phyloP scores from a whole-genome alignment of 805 yeast genomes.

The Ogataea pignaliae region DNA sequence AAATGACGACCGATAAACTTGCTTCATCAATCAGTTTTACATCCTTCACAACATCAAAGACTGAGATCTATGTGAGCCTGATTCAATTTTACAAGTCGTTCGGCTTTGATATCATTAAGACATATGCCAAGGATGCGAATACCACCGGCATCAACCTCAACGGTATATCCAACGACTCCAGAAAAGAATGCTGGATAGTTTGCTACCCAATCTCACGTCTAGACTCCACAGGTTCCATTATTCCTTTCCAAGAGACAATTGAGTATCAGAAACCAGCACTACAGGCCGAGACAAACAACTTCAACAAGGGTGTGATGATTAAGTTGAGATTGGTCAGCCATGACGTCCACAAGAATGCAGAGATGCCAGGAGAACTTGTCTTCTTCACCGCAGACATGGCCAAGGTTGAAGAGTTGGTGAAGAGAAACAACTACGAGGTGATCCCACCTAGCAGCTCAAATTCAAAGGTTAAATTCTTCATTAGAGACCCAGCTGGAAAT shows the following conservation, averaged over 20 bases:
- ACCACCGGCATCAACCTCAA: constrained; percentile 29
- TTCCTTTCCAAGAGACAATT: constrained; percentile 36
- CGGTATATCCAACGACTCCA: constrained; percentile 63
- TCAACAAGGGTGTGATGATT: constrained; percentile 39
- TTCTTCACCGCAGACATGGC: constrained; percentile 39
- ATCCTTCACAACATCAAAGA: constrained; percentile 55
- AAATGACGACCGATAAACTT: constrained; percentile 6
- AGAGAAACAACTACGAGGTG: constrained; percentile 14
- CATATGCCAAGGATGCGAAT: constrained; percentile 50
- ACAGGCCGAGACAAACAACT: constrained; percentile 5
- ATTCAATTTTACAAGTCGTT: constrained; percentile 53
- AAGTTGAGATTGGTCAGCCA: constrained; percentile 41
- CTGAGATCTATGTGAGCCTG: constrained; percentile 40
- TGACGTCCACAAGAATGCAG: constrained; percentile 31
- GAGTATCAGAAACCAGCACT: constrained; percentile 23
- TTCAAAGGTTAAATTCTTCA: constrained; percentile 27
- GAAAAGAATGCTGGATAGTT: constrained; percentile 71
- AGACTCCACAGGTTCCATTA: constrained; percentile 12
- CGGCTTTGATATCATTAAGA: constrained; percentile 60
- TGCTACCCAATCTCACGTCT: constrained; percentile 46
- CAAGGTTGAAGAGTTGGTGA: constrained; percentile 17
- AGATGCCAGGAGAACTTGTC: constrained; percentile 33
- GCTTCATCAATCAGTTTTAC: constrained; percentile 42
- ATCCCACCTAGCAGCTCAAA: constrained; percentile 9
- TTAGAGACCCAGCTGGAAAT: constrained; percentile 65